A percentile compares a stretch with the other conserved stretches of the same genome.
These are phyloP conservation scores for Lachnellula hyalina DNA, from an alignment of 2,329 filamentous ascomycete genomes.

Conservation along the genomic window DNA sequence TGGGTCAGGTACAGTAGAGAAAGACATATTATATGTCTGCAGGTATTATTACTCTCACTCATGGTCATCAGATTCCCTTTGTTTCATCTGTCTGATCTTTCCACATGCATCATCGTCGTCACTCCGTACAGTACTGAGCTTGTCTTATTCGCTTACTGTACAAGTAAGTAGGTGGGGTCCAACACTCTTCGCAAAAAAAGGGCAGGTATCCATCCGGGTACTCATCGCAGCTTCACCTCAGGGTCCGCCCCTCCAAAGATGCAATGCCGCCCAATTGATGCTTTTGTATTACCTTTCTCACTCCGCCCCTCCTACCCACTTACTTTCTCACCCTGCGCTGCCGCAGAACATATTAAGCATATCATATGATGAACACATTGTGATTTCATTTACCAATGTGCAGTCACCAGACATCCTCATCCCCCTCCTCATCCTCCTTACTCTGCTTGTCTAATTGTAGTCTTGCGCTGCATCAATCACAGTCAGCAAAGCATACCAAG, in stretches of 20 bases:
- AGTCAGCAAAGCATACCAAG: neutral
- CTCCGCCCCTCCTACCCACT: neutral
- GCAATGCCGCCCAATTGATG: neutral
- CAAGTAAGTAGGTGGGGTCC: neutral
- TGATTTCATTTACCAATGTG: neutral
- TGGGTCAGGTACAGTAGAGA: no score
- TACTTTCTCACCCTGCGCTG: neutral
- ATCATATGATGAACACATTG: neutral
- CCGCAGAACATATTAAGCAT: neutral
- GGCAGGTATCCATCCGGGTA: constrained; percentile 11
- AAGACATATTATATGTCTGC: no score
- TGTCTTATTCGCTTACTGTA: neutral
- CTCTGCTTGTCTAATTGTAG: neutral
- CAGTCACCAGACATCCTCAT: neutral
- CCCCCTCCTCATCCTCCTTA: neutral
- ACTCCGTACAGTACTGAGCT: neutral
- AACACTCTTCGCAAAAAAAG: neutral
- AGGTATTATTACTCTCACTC: no score
- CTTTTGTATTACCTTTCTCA: neutral
- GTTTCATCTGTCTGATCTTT: no score
- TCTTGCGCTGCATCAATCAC: neutral
- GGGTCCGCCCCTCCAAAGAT: neutral
- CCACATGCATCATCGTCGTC: no score
- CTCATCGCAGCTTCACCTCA: neutral
- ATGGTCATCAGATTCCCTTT: no score